Evolutionary conservation across 2,329 filamentous ascomycete genomes (phyloP).

Genomic region (Dactylellina leptospora): DNA sequence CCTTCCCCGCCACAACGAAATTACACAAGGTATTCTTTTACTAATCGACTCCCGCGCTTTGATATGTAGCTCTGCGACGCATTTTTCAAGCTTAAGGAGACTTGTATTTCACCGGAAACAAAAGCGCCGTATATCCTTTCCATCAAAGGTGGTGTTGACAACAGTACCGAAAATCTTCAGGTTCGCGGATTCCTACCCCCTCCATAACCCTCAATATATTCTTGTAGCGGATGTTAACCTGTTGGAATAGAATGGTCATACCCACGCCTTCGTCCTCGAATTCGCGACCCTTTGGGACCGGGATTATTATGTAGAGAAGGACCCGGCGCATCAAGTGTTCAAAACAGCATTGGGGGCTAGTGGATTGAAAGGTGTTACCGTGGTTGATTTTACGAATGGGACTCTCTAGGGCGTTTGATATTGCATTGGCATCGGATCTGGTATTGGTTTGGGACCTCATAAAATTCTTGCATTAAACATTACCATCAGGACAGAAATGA

Average conservation of each 20-base stretch:
- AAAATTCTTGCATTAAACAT: too few species aligned
- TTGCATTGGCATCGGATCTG: too few species aligned
- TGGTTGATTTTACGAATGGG: slow-evolving; percentile 61
- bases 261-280: slow-evolving; percentile 62
- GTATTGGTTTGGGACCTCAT: too few species aligned
- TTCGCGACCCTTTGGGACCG: slow-evolving; percentile 61
- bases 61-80: slow-evolving; percentile 31
- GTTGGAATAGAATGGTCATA: slow-evolving; percentile 60
- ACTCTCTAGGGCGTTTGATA: slow-evolving; percentile 14
- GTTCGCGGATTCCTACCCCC: slow-evolving; percentile 2
- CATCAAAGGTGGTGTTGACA: slow-evolving; percentile 51
- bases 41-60: neutral
- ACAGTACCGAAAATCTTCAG: slow-evolving; percentile 36
- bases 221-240: neutral
- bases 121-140: slow-evolving; percentile 52
- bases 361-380: slow-evolving; percentile 60
- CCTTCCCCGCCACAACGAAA: too few species aligned
- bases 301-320: slow-evolving; percentile 62
- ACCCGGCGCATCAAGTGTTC: slow-evolving; percentile 61
- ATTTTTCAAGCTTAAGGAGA: slow-evolving; percentile 47
- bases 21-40: neutral
- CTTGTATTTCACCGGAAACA: slow-evolving; percentile 46
- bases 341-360: slow-evolving; percentile 57
- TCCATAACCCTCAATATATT: neutral
- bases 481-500: too few species aligned